phyloP scores from a whole-genome alignment of 495 filamentous ascomycete species.

The Neohortaea acidophila region DNA sequence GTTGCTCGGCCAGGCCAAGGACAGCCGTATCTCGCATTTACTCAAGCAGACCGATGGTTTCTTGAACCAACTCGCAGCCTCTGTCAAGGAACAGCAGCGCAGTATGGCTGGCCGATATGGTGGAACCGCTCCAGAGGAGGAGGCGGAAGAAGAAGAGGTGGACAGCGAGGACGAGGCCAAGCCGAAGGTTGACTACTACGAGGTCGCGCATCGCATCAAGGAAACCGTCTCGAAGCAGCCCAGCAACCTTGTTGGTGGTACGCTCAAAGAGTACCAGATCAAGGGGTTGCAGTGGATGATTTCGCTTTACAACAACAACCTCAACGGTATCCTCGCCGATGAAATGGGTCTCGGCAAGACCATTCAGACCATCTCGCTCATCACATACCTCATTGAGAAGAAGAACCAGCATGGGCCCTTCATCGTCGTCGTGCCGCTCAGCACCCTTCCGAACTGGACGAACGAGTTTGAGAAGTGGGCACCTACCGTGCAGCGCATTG shows the following conservation, averaged over 20 bases:
- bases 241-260: constrained; percentile 71
- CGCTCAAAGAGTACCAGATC: constrained; percentile 90
- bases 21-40: constrained; percentile 95
- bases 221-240: constrained; percentile 79
- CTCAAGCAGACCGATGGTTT: constrained; percentile 93
- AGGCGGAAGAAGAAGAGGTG: constrained; percentile 35
- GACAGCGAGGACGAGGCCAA: constrained; percentile 56
- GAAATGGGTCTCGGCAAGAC: constrained; percentile 99
- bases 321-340: constrained; percentile 95
- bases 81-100: constrained; percentile 83
- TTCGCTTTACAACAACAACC: constrained; percentile 97
- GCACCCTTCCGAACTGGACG: constrained; percentile 97
- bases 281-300: constrained; percentile 99
- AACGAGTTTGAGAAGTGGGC: constrained; percentile 99
- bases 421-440: constrained; percentile 89
- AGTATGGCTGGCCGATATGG: constrained; percentile 64
- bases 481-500: constrained; percentile 65
- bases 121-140: constrained; percentile 40
- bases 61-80: constrained; percentile 83
- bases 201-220: constrained; percentile 88
- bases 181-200: constrained; percentile 90
- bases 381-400: constrained; percentile 91
- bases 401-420: constrained; percentile 90
- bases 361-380: constrained; percentile 94
- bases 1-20: constrained; percentile 91